Base-by-base conservation (phyloP, 352 stramenopile genomes). In the Aphanomyces cochlioides region DNA sequence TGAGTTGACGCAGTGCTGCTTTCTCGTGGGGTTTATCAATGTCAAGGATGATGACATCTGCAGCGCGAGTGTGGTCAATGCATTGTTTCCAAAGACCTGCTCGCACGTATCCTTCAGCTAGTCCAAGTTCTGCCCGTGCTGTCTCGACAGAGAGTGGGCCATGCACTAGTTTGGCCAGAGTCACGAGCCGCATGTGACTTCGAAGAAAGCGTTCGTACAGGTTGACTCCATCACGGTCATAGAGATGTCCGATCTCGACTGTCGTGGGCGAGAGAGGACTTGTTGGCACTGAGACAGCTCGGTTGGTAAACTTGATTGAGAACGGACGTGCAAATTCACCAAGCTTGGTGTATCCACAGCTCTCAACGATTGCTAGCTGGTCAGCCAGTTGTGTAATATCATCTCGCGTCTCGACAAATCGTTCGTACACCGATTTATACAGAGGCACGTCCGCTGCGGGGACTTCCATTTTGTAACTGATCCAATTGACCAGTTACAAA, bases 51-150 rank as follows among this genome's bases (percentile, higher is more conserved):
- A 89, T 40, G 39, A 75, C 78, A 12, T 75, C 76, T 4, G 77
- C 77, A 13, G 69, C 67, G 6, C 73, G 73, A 5, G 77, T 66
- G 43, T 92, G 84, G 5, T 78, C 45, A 43, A 89, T 75, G 0
- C 78, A 81, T 47, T 92, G 84, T 53, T 92, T 90, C 84, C 84
- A 90, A 12, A 92, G 75, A 47, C 82, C 86, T 43, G 89, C 61
- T 0, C 79, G 73, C 4, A 81, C 75, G 40, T 90, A 92, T 2
- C 66, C 72, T 59, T 89, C 82, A 0, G 75, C 82, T 7, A 92
- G 58, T 67, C 85, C 79, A 15, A 88, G 64, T n/a, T 88, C 76
- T 2, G 82, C 82, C 2, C 73, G 74, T 19, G 80, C 74, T 64
- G 75, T 81, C 38, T 67, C 67, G n/a, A 81, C 57, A 19, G 75